A percentile compares a stretch with the other conserved stretches of the same genome.
Evolutionary conservation across 2,329 filamentous ascomycete genomes (phyloP).

Genomic region (Cladosporium halotolerans): DNA sequence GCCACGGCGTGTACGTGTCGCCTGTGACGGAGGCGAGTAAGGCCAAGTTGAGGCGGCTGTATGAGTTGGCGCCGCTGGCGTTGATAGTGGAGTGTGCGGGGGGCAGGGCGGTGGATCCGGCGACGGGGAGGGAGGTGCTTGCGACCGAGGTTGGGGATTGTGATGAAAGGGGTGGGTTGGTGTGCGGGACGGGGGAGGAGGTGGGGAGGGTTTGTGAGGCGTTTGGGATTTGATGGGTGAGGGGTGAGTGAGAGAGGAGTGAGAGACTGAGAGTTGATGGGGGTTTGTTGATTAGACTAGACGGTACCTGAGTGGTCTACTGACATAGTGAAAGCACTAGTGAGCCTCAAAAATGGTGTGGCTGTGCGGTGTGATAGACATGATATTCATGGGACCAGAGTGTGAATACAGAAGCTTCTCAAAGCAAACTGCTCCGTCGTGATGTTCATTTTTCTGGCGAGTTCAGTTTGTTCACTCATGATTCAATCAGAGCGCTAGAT

Average conservation of each 20-base stretch:
- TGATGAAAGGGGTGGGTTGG: slow-evolving; percentile 29
- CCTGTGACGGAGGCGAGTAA: slow-evolving; percentile 48
- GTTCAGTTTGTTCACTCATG: no score
- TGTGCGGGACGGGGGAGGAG: slow-evolving; percentile 29
- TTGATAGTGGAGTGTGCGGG: slow-evolving; percentile 56
- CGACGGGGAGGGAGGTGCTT: slow-evolving; percentile 2
- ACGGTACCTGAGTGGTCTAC: no score
- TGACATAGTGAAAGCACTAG: no score
- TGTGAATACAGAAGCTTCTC: no score
- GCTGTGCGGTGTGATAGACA: no score
- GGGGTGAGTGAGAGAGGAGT: background rate
- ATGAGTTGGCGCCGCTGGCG: slow-evolving; percentile 56
- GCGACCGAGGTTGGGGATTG: slow-evolving; percentile 20
- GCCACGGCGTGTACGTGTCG: slow-evolving; percentile 55
- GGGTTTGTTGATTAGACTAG: background rate
- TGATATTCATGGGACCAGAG: no score
- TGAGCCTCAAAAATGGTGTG: no score
- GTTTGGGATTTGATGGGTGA: slow-evolving; percentile 3
- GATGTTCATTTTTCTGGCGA: no score
- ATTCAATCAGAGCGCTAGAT: no score
- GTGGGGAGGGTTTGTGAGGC: slow-evolving; percentile 22
- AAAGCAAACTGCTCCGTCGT: no score
- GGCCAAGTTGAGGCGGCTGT: slow-evolving; percentile 54
- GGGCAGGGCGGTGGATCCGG: slow-evolving; percentile 49
- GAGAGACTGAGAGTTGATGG: background rate